Evolutionary conservation across 2,329 filamentous ascomycete genomes (phyloP).

Genomic region (Diaporthe citriasiana): DNA sequence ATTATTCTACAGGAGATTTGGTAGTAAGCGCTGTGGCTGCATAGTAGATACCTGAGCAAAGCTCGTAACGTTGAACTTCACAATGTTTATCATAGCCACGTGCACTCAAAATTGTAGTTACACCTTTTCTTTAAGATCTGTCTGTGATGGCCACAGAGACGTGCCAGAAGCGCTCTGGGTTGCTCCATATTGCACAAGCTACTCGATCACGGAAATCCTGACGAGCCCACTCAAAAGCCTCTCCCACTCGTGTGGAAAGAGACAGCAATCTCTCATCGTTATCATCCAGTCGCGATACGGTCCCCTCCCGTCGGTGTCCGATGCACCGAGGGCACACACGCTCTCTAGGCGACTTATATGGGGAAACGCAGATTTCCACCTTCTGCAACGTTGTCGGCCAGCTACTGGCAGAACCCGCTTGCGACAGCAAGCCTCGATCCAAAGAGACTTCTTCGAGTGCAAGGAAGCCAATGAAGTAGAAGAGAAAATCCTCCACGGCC

Average conservation of each 20-base stretch:
- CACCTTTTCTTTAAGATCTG: not conserved
- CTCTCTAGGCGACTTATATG: not conserved
- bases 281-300: not conserved
- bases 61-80: not conserved
- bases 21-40: too few relatives aligned
- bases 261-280: not conserved
- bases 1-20: too few relatives aligned
- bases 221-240: conserved; percentile 21
- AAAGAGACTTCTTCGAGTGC: conserved; percentile 1
- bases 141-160: conserved; percentile 4
- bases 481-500: conserved; percentile 15
- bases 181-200: conserved; percentile 5
- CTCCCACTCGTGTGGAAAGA: conserved; percentile 1
- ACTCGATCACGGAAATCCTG: not conserved
- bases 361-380: conserved; percentile 4
- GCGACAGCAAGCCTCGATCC: not conserved
- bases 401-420: not conserved
- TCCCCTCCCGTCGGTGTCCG: not conserved
- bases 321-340: conserved; percentile 4
- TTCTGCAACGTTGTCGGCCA: conserved; percentile 14
- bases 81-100: not conserved
- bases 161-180: conserved; percentile 24
- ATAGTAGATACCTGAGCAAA: too few relatives aligned
- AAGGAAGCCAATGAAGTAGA: conserved; percentile 28
- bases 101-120: not conserved